Evolutionary conservation across 257 asterid species (phyloP).

Genomic region (Handroanthus guayacan): DNA sequence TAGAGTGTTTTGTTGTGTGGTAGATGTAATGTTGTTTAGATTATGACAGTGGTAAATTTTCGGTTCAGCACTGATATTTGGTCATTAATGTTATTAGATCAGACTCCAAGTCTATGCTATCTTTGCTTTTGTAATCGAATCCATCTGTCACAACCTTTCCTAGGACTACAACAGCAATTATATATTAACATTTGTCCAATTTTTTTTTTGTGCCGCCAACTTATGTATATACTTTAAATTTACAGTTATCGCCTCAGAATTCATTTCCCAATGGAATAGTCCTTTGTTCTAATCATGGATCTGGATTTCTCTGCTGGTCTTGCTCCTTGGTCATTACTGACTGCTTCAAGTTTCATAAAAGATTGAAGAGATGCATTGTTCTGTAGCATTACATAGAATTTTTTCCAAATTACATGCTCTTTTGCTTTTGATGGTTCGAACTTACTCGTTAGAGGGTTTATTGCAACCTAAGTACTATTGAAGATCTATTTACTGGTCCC

Average conservation of each 20-base stretch:
- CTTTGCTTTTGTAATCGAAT: neutral
- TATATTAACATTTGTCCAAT: neutral
- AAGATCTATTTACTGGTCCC: neutral
- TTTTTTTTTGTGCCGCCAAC: neutral
- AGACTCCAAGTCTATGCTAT: neutral
- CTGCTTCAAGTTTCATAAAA: neutral
- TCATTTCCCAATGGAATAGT: neutral
- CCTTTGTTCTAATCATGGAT: neutral
- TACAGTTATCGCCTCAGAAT: neutral
- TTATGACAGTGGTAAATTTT: neutral
- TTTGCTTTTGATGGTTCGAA: neutral
- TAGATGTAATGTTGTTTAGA: neutral
- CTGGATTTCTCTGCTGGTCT: neutral
- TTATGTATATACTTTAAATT: neutral
- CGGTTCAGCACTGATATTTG: neutral
- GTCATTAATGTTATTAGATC: neutral
- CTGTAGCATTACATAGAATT: neutral
- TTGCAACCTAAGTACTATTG: neutral
- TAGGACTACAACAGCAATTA: neutral
- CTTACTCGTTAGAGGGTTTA: too few species aligned
- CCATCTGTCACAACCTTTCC: neutral
- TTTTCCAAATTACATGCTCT: neutral
- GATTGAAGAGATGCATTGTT: conserved; percentile 7
- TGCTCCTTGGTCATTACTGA: neutral
- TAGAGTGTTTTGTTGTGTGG: neutral